Base-by-base conservation (phyloP, 306 rosid genomes). In the Lathyrus sativus region DNA sequence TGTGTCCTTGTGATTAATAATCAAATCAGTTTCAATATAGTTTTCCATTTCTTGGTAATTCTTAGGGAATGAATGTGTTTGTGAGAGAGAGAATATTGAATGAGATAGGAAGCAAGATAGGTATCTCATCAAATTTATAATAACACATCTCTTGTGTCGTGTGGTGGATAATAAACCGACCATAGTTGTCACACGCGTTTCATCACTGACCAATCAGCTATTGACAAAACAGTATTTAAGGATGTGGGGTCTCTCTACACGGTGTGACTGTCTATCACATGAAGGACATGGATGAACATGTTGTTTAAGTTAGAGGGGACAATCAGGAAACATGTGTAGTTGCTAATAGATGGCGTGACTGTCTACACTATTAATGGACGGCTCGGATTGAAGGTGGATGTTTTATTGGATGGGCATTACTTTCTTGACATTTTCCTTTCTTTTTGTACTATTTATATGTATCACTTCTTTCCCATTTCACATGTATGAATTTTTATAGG, bases 301-400 rank as follows among this genome's bases (percentile, higher is more conserved):
- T 48, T 82, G 96, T 59, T 70, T 3, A 24, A 41, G 33, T 35
- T 19, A 42, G 60, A 58, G 84, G 86, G 76, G 82, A 82, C 96
- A 87, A 9, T 0, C 29, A 59, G 15, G 70, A 44, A 78, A 81
- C 91, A 82, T 41, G 50, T 46, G 76, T 77, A 71, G 79, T 78
- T 79, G 53, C 62, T 18, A 46, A 62, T 62, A 2, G 18, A 37
- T 41, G 63, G 58, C 74, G 74, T 2, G 26, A 2, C 26, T 24
- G 26, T 24, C 26, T 24, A 24, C 4, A 18, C 3, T 3, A 14
- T 2, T 10, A 76, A 29, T 14, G 24, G 60, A 88, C 82, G 91
- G 87, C 4, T 39, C 10, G 3, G 88, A 84, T 85, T 22, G 5
- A 9, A 43, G 26, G 18, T 49, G 11, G 55, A 49, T 24, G 11